A percentile compares a stretch with the other conserved stretches of the same genome.
These are phyloP conservation scores for Truncatella angustata DNA, from an alignment of 2,329 filamentous ascomycete species.

Conservation along the genomic window DNA sequence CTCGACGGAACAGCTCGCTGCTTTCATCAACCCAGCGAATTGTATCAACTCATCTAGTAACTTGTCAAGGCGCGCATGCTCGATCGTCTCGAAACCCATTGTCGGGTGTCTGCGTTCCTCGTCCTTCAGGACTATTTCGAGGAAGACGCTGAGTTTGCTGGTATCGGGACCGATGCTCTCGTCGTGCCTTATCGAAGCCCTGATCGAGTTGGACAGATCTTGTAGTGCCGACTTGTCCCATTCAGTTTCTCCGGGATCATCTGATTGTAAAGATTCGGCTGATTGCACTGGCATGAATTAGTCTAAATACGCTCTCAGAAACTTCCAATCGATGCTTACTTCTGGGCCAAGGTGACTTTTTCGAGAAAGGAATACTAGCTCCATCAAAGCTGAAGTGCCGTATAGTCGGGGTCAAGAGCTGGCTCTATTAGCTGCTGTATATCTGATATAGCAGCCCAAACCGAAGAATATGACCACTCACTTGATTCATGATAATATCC, in stretches of 20 bases:
- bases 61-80: constrained; percentile 31
- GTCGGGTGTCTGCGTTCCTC: constrained; percentile 32
- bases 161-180: constrained; percentile 30
- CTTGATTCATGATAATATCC: constrained; percentile 26
- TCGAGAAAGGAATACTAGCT: constrained; percentile 16
- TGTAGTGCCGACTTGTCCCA: constrained; percentile 27
- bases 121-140: constrained; percentile 36
- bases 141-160: constrained; percentile 36
- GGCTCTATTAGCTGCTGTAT: background rate
- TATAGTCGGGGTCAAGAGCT: constrained; percentile 28
- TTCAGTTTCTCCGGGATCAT: constrained; percentile 15
- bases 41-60: constrained; percentile 42
- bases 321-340: constrained; percentile 16
- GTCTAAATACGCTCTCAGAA: too few species aligned
- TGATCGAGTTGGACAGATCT: constrained; percentile 41
- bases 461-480: constrained; percentile 9
- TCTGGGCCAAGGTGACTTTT: constrained; percentile 20
- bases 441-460: background rate
- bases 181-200: constrained; percentile 31
- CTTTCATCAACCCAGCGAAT: constrained; percentile 35
- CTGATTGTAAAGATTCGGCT: constrained; percentile 14
- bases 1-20: constrained; percentile 24
- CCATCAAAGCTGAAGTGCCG: constrained; percentile 28
- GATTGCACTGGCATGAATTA: constrained; percentile 17
- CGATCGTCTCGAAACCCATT: constrained; percentile 39